Evolutionary conservation across 2,329 filamentous ascomycete species (phyloP), one percentile per base, ranked within the genome.

Genomic region (Teratosphaeria epicoccoides): DNA sequence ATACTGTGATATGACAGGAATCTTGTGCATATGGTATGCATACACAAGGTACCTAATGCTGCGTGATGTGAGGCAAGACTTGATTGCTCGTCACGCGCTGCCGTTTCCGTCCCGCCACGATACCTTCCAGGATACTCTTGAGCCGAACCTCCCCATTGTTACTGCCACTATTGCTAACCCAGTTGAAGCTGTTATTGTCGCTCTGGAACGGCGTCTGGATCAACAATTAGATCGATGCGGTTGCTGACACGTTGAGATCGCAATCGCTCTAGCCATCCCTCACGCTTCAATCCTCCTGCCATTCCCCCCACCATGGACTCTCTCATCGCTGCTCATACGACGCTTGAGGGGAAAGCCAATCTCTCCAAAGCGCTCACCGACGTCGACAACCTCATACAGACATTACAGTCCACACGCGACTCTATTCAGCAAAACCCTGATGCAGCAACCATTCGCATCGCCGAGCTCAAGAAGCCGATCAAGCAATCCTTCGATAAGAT

Each of bases 381-480:
- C 76, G 85, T 95, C 17, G 88, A 97, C 66, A 79, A 81, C 54
- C 85, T 90, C 37, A 88, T 98, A 59, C 80, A 88, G 56, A 71
- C 87, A 52, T 80, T 98, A 24, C 79, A 81, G 57, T 76, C 77
- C 46, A 87, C 90, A 37, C 79, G 88, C 51, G 82, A 88, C 56
- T 76, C 81, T 58, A 84, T 96, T 54, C 83, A 83, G 57, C 73
- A 77, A 60, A 85, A 89, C 62, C 81, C 85, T 23, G 81, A 83
- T 57, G 80, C 80, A 37, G 83, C 87, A 14, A 81, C 83, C 43
- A 75, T 90, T 54, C 85, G 83, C 24, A 79, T 97, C 61, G 85
- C 87, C 25, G 90, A 85, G 66, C 79, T 96, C 17, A 89, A 96
- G 66, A 90, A 86, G 57, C 87, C 90, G 0, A 76, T 95, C 52